phyloP scores from a whole-genome alignment of 148 eudicot species.

The Nepenthes mirabilis region DNA sequence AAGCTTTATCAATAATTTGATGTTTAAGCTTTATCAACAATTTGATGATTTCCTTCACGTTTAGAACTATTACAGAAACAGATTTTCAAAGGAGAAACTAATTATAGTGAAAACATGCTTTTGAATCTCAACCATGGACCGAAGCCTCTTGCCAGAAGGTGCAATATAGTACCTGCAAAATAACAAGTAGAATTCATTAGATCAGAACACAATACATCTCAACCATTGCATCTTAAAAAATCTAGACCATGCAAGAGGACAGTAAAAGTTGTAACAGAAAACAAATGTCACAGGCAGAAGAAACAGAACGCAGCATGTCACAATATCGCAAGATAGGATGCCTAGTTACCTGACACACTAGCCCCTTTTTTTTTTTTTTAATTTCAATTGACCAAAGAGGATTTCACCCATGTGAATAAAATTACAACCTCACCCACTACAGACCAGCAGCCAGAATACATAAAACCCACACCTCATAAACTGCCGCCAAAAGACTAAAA shows the following conservation, averaged over 20 bases:
- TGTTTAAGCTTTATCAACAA: too few species aligned
- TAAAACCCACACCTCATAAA: too few species aligned
- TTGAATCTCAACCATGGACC: constrained; percentile 82
- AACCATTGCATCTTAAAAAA: neutral
- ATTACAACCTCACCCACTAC: too few species aligned
- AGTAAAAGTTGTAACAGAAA: neutral
- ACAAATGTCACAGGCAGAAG: neutral
- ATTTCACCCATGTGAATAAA: too few species aligned
- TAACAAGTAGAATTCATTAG: neutral
- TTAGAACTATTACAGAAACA: neutral
- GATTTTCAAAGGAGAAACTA: neutral
- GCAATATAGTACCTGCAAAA: constrained; percentile 74
- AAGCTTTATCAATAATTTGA: too few species aligned
- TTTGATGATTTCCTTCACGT: too few species aligned
- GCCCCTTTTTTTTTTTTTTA: too few species aligned
- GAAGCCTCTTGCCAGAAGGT: constrained; percentile 76
- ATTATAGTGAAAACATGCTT: constrained; percentile 28
- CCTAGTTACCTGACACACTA: too few species aligned
- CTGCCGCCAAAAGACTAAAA: too few species aligned
- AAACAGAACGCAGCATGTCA: neutral
- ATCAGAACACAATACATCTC: constrained; percentile 1
- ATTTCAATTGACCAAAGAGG: too few species aligned
- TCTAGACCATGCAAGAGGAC: neutral
- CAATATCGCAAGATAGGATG: neutral
- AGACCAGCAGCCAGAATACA: too few species aligned